phyloP scores from a whole-genome alignment of 225 moss, liverwort and hornwort genomes.

The Rhytidiadelphus loreus region DNA sequence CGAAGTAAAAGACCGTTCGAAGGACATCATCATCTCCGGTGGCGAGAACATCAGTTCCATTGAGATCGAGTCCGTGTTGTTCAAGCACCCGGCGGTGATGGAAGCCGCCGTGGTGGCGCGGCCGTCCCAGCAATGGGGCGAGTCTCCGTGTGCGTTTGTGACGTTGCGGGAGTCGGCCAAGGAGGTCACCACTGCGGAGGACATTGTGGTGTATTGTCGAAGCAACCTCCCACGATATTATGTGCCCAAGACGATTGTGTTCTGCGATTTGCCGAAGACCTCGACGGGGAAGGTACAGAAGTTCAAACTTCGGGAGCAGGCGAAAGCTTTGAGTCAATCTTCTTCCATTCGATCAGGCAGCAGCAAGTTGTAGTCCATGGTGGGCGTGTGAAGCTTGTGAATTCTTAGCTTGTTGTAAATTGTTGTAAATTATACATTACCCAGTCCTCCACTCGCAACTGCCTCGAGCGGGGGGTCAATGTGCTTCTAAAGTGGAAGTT shows the following conservation, averaged over 20 bases:
- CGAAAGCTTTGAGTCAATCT: constrained; percentile 14
- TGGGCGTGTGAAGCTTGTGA: not conserved
- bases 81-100: constrained; percentile 51
- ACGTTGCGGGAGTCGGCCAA: constrained; percentile 27
- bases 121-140: constrained; percentile 61
- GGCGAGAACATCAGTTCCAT: constrained; percentile 89
- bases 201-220: constrained; percentile 40
- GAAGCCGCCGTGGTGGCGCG: constrained; percentile 82
- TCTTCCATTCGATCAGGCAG: not conserved
- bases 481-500: not conserved
- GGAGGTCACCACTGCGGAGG: constrained; percentile 2
- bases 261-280: constrained; percentile 61
- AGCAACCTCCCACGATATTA: constrained; percentile 41
- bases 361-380: constrained; percentile 4
- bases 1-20: constrained; percentile 72
- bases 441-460: not conserved
- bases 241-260: constrained; percentile 55
- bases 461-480: not conserved
- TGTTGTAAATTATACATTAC: not conserved
- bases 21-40: constrained; percentile 84
- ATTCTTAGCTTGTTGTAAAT: not conserved
- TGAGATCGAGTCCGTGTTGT: constrained; percentile 66
- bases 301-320: constrained; percentile 38
- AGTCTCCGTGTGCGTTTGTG: constrained; percentile 74
- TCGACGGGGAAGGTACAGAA: constrained; percentile 79